Evolutionary conservation across 768 basidiomycete species (phyloP).

Genomic region (Dendrothele bispora): DNA sequence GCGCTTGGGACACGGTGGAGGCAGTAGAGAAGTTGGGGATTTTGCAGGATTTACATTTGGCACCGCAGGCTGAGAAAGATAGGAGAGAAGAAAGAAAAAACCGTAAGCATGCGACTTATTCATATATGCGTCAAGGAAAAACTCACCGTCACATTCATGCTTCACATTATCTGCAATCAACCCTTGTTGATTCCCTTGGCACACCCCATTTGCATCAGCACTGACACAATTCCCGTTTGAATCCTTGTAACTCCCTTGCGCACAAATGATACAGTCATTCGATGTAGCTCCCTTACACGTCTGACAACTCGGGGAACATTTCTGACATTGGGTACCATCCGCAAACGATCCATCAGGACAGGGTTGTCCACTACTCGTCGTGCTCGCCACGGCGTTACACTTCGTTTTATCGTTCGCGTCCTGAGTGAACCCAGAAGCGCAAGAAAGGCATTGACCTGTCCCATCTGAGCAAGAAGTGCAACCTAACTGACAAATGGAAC

Average conservation of each 20-base stretch:
- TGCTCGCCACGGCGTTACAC: conserved; percentile 55
- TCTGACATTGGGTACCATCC: conserved; percentile 48
- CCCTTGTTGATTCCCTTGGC: conserved; percentile 63
- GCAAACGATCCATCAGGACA: conserved; percentile 72
- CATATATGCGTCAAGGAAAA: conserved; percentile 1
- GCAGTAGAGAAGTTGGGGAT: conserved; percentile 70
- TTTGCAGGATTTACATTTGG: conserved; percentile 77
- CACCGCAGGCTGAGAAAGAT: conserved; percentile 63
- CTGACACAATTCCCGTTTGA: conserved; percentile 74
- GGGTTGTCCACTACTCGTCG: conserved; percentile 47
- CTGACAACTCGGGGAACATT: conserved; percentile 65
- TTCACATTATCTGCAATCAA: conserved; percentile 82
- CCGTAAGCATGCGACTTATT: too few relatives aligned
- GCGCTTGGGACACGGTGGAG: conserved; percentile 62
- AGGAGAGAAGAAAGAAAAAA: background rate
- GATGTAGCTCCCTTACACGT: conserved; percentile 71
- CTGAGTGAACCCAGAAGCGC: conserved; percentile 69
- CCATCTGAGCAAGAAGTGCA: conserved; percentile 69
- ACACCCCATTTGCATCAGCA: conserved; percentile 67
- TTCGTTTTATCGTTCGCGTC: conserved; percentile 64
- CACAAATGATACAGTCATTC: conserved; percentile 72
- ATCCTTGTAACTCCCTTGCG: conserved; percentile 56
- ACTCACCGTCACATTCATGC: conserved; percentile 80
- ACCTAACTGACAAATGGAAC: conserved; percentile 72
- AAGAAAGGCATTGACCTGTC: conserved; percentile 71